Base-by-base conservation (phyloP, 2,329 filamentous ascomycete species). In the Sclerotinia spermophila region DNA sequence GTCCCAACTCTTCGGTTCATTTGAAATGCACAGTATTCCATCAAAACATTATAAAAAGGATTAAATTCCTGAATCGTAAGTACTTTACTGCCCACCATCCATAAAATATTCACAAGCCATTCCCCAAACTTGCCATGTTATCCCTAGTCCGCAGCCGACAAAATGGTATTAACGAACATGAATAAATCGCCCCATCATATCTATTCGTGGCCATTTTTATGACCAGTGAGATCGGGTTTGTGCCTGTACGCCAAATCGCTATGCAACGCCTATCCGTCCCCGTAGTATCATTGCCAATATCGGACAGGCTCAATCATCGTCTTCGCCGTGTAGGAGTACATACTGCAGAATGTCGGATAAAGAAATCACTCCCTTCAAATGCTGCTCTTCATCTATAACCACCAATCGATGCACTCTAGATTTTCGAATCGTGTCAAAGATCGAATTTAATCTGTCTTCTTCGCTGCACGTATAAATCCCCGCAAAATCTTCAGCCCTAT, bases 261-360 rank as follows among this genome's bases (percentile, higher is more conserved):
- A 79, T 79, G 78, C 78, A 79, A 79, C 76, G 75, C 77, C 77
- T 70, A 61, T 71, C 67, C 71, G 66, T 72, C 75, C 58, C 67
- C 73, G 61, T 72, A 72, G 64, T 71, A 71, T 72, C 60, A 71
- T 71, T 55, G 73, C 66, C 73, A 75, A 67, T 68, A 61, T 71
- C 61, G 53, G 61, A 55, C 72, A 33, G 70, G 42, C 72, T 71
- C 73, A 77, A 59, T 79, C 76, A 35, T 78, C 77, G 33, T 72
- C 75, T 66, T 78, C 78, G 44, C 79, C 79, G 68, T 93, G 87
- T 33, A 97, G 85, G 74, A 99, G 85, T 68, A 97, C 93, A 80
- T 99, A 97, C 78, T 97, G 94, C 75, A 99, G 87, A 75, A 99
- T 97, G 82, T 99, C 96, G 71, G 95, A 98, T 69, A 99, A 85